A percentile compares a stretch with the other conserved stretches of the same genome.
These are phyloP conservation scores for Spiromastix sp. DNA, from an alignment of 2,329 filamentous ascomycete genomes.

Conservation along the genomic window DNA sequence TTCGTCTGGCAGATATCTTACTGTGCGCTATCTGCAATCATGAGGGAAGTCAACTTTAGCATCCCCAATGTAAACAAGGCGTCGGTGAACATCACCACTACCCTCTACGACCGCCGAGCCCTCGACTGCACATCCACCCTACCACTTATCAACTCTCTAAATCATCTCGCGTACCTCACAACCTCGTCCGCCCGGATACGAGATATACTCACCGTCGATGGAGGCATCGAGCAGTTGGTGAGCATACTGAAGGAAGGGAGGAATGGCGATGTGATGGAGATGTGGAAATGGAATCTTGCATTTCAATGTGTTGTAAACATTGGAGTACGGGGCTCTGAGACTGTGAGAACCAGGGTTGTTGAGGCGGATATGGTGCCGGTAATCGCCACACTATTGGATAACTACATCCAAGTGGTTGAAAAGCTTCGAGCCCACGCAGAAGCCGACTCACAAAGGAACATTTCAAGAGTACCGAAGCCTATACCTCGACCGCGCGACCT, in stretches of 20 bases:
- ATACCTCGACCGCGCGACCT: conserved; percentile 19
- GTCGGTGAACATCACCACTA: conserved; percentile 95
- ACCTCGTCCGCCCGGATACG: conserved; percentile 95
- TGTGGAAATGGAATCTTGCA: conserved; percentile 99
- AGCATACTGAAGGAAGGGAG: conserved; percentile 96
- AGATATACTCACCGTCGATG: conserved; percentile 97
- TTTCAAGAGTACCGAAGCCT: conserved; percentile 21
- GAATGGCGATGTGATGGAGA: conserved; percentile 98
- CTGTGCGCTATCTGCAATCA: conserved; percentile 42
- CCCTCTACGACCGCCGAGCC: conserved; percentile 91
- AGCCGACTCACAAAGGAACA: conserved; percentile 54
- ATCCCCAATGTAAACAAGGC: conserved; percentile 99
- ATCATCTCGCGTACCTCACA: conserved; percentile 95
- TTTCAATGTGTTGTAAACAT: conserved; percentile 99
- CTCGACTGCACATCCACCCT: conserved; percentile 97
- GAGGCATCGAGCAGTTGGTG: conserved; percentile 89
- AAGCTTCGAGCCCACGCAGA: conserved; percentile 81
- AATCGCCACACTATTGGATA: conserved; percentile 94
- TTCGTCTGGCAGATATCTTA: no score
- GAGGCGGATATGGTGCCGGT: conserved; percentile 99
- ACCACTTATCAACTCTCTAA: conserved; percentile 96
- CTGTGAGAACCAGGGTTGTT: conserved; percentile 85
- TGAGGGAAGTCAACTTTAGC: conserved; percentile 99
- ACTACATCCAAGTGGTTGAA: conserved; percentile 94
- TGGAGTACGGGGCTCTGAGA: conserved; percentile 88